phyloP scores from a whole-genome alignment of 305 asterid genomes.

The Solanum hybrid region DNA sequence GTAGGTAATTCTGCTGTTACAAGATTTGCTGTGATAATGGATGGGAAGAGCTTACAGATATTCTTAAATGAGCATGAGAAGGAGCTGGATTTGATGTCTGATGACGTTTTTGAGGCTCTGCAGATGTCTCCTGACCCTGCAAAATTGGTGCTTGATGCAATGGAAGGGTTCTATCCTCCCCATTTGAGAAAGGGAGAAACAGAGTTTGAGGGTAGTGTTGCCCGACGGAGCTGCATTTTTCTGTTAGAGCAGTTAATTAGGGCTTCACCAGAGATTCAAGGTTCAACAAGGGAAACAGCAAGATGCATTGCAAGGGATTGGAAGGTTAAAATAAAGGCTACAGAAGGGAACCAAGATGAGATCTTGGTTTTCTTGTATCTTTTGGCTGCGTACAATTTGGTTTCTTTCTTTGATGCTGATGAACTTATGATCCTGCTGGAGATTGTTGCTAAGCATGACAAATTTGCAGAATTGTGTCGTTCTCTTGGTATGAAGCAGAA shows the following conservation, averaged over 20 bases:
- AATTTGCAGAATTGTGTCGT: conserved; percentile 14
- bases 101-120: conserved; percentile 37
- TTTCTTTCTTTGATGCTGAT: conserved; percentile 27
- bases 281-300: conserved; percentile 28
- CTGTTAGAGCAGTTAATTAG: conserved; percentile 37
- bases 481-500: conserved; percentile 23
- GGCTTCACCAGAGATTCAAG: conserved; percentile 19
- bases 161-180: conserved; percentile 48
- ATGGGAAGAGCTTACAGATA: conserved; percentile 40
- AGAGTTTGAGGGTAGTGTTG: conserved; percentile 15
- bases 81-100: conserved; percentile 26
- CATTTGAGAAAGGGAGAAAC: conserved; percentile 25
- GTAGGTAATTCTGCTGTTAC: conserved; percentile 13
- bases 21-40: conserved; percentile 23
- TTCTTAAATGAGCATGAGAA: conserved; percentile 30
- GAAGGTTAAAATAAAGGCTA: conserved; percentile 26
- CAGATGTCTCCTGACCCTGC: conserved; percentile 41
- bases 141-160: conserved; percentile 44
- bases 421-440: conserved; percentile 23
- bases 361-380: conserved; percentile 42
- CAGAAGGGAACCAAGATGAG: conserved; percentile 18
- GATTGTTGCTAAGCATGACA: conserved; percentile 19
- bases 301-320: conserved; percentile 36
- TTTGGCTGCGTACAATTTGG: conserved; percentile 33
- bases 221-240: conserved; percentile 24